These are phyloP conservation scores for Wickerhamomyces tratensis DNA, from an alignment of 805 yeast species.

Conservation along the genomic window DNA sequence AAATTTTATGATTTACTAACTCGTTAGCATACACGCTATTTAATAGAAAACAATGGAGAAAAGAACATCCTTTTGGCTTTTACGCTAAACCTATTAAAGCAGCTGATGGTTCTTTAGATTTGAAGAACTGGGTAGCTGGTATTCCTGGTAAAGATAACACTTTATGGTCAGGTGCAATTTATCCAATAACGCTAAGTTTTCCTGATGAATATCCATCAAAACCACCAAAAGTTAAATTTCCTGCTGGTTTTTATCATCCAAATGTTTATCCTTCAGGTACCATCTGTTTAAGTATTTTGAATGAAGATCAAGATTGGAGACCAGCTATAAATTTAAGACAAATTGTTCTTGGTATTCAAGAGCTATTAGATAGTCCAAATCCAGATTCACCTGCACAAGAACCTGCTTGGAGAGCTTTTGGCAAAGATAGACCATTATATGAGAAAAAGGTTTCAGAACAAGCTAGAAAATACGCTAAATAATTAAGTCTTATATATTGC, in stretches of 20 bases:
- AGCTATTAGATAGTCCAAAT: constrained; percentile 80
- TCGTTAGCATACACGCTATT: too few relatives aligned
- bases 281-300: constrained; percentile 82
- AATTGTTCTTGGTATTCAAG: constrained; percentile 86
- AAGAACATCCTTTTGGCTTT: constrained; percentile 97
- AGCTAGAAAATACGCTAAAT: constrained; percentile 57
- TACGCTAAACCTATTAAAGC: constrained; percentile 81
- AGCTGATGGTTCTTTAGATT: constrained; percentile 76
- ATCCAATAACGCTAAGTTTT: constrained; percentile 72
- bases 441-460: constrained; percentile 75
- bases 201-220: constrained; percentile 93
- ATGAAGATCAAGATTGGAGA: constrained; percentile 96
- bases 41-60: constrained; percentile 88
- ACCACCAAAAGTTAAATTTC: constrained; percentile 91
- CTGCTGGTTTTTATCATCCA: constrained; percentile 90
- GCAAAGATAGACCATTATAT: constrained; percentile 57
- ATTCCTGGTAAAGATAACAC: constrained; percentile 90
- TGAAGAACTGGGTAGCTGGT: constrained; percentile 88
- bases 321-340: constrained; percentile 92
- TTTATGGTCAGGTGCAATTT: constrained; percentile 84
- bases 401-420: constrained; percentile 87
- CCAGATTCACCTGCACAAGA: constrained; percentile 97
- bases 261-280: constrained; percentile 98
- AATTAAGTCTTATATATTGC: background rate
- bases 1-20: background rate